phyloP scores from a whole-genome alignment of 2,329 filamentous ascomycete genomes.

The Leptographium wingfieldii region DNA sequence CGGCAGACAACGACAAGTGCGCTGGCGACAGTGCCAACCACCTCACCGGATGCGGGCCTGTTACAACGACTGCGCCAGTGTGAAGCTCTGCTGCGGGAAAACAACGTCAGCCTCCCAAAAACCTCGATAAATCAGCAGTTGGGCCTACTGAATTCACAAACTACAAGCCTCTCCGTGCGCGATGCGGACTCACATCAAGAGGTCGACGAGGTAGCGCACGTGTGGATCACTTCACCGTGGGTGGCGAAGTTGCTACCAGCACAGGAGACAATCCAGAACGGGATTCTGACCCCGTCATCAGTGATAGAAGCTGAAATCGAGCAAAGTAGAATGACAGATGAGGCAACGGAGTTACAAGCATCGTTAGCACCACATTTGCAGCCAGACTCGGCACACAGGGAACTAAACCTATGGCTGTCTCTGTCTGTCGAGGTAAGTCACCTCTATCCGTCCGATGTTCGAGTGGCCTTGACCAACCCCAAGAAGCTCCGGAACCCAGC shows the following conservation, averaged over 20 bases:
- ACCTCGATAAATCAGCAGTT: background rate
- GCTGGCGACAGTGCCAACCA: constrained; percentile 9
- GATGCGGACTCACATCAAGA: background rate
- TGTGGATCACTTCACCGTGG: constrained; percentile 15
- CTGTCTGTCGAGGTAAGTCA: constrained; percentile 1
- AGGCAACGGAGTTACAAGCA: background rate
- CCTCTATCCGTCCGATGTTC: background rate
- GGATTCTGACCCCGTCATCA: background rate
- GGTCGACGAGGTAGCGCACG: constrained; percentile 8
- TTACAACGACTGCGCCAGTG: constrained; percentile 14
- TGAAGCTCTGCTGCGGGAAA: constrained; percentile 17
- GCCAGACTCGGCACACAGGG: background rate
- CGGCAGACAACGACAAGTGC: constrained; percentile 5
- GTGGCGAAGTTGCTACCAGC: constrained; percentile 3
- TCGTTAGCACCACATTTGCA: background rate
- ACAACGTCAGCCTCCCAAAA: constrained; percentile 14
- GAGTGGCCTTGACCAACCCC: background rate
- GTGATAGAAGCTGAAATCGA: background rate
- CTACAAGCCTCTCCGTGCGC: background rate
- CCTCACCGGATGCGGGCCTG: constrained; percentile 17
- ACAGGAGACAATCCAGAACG: background rate
- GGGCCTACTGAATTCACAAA: background rate
- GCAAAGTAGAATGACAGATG: background rate
- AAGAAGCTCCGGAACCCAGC: constrained; percentile 2
- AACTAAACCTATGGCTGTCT: constrained; percentile 1